Percentiles rank a stretch among this genome's conserved stretches.
These are phyloP conservation scores for Skeletonema tropicum DNA, from an alignment of 108 stramenopile genomes.

Conservation along the genomic window DNA sequence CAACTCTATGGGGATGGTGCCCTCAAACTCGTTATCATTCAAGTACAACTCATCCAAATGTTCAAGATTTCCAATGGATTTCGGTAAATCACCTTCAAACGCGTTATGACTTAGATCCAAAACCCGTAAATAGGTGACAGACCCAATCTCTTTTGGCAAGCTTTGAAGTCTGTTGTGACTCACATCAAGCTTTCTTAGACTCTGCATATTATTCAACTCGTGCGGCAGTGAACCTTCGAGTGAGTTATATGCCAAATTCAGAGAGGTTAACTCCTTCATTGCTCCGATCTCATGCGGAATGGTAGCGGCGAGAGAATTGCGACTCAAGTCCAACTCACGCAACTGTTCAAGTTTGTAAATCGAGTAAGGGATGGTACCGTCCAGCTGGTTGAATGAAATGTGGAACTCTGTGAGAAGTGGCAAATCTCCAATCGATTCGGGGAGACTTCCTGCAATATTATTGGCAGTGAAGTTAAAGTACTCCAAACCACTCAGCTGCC, in stretches of 20 bases:
- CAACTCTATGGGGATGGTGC: slow-evolving; percentile 49
- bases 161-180: slow-evolving; percentile 47
- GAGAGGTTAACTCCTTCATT: slow-evolving; percentile 40
- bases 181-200: slow-evolving; percentile 31
- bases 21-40: slow-evolving; percentile 52
- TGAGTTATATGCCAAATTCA: slow-evolving; percentile 38
- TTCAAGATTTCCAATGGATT: slow-evolving; percentile 50
- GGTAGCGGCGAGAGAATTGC: slow-evolving; percentile 51
- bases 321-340: slow-evolving; percentile 40
- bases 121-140: slow-evolving; percentile 34
- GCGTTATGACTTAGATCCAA: slow-evolving; percentile 54
- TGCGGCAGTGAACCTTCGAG: slow-evolving; percentile 38
- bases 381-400: slow-evolving; percentile 37
- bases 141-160: slow-evolving; percentile 37
- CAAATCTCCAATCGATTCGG: slow-evolving; percentile 30
- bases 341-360: slow-evolving; percentile 23
- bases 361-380: slow-evolving; percentile 20
- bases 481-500: slow-evolving; percentile 10
- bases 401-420: slow-evolving; percentile 22
- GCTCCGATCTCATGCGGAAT: slow-evolving; percentile 62
- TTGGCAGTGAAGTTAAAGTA: slow-evolving; percentile 43
- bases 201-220: slow-evolving; percentile 27
- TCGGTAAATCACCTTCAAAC: slow-evolving; percentile 48
- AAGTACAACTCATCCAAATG: slow-evolving; percentile 57
- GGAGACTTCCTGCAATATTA: slow-evolving; percentile 34